Evolutionary conservation across 495 filamentous ascomycete genomes (phyloP).

Genomic region (Penicillium arizonense): DNA sequence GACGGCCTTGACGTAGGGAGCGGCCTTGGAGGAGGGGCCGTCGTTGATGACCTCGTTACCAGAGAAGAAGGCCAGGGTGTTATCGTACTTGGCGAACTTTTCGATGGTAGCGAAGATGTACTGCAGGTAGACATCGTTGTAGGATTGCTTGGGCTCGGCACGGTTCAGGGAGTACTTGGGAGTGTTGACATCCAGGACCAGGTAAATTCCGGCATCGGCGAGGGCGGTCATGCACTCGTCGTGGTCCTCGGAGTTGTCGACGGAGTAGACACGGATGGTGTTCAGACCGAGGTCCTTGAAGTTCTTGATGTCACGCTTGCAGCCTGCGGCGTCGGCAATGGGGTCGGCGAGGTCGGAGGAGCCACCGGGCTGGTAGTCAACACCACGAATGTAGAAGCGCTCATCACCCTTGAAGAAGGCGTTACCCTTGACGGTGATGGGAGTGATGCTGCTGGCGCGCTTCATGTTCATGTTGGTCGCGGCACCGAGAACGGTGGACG

Average conservation of each 20-base stretch:
- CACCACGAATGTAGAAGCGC: slow-evolving; percentile 91
- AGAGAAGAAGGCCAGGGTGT: slow-evolving; percentile 93
- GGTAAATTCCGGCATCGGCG: slow-evolving; percentile 84
- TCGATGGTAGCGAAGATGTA: slow-evolving; percentile 93
- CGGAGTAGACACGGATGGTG: slow-evolving; percentile 88
- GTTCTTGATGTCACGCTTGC: slow-evolving; percentile 78
- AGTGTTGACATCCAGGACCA: slow-evolving; percentile 81
- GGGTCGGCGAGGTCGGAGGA: slow-evolving; percentile 76
- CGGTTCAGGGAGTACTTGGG: slow-evolving; percentile 83
- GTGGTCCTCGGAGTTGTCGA: slow-evolving; percentile 84
- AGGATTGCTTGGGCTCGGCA: slow-evolving; percentile 68
- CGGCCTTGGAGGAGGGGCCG: slow-evolving; percentile 66
- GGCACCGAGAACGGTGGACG: slow-evolving; percentile 44
- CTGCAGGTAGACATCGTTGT: slow-evolving; percentile 91
- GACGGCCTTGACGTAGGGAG: slow-evolving; percentile 89
- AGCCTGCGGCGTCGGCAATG: slow-evolving; percentile 66
- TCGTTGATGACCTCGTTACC: slow-evolving; percentile 97
- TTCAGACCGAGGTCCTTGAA: slow-evolving; percentile 89
- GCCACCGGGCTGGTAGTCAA: slow-evolving; percentile 95
- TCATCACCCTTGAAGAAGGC: slow-evolving; percentile 83
- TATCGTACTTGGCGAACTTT: slow-evolving; percentile 80
- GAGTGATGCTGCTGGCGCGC: slow-evolving; percentile 41
- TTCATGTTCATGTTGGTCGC: slow-evolving; percentile 41
- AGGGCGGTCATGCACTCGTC: slow-evolving; percentile 81
- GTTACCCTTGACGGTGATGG: slow-evolving; percentile 60